A percentile compares a stretch with the other conserved stretches of the same genome.
Conservation (phyloP, 306 rosid species). For the Trichosanthes truncata region DNA sequence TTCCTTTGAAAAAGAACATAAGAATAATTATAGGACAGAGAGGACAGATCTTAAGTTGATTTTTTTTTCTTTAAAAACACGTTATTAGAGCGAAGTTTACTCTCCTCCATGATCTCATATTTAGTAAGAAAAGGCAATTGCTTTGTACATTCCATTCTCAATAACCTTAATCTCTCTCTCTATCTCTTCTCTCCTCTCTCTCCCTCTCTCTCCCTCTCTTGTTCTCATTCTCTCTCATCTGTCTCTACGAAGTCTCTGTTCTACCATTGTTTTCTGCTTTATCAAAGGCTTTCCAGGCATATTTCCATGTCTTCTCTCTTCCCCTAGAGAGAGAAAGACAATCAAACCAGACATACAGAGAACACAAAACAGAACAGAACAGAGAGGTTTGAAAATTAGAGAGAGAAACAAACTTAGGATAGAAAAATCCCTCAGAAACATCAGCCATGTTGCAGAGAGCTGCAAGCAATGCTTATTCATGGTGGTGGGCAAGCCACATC, state of each 20-base stretch:
- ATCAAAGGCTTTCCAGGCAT: slow-evolving; percentile 9
- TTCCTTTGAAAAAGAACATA: not conserved
- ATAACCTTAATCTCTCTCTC: not conserved
- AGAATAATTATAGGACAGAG: not conserved
- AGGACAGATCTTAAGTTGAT: not conserved
- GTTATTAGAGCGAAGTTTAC: slow-evolving; percentile 53
- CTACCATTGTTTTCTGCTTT: not conserved
- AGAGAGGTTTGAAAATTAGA: slow-evolving; percentile 5
- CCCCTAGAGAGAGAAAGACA: slow-evolving; percentile 15
- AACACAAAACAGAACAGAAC: slow-evolving; percentile 13
- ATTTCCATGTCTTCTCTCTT: slow-evolving; percentile 40
- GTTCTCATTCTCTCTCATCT: not conserved
- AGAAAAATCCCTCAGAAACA: not conserved
- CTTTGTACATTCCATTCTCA: slow-evolving; percentile 24
- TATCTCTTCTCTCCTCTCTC: not conserved
- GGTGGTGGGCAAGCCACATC: slow-evolving; percentile 99
- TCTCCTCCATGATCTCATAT: slow-evolving; percentile 79
- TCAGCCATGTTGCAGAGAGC: slow-evolving; percentile 87
- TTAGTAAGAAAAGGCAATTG: slow-evolving; percentile 15
- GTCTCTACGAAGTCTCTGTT: not conserved
- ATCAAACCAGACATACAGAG: not conserved
- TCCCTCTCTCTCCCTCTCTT: not conserved
- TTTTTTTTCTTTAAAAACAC: slow-evolving; percentile 9
- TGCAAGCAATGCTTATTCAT: slow-evolving; percentile 98
- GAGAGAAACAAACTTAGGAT: slow-evolving; percentile 8